Conservation (phyloP, 2,329 filamentous ascomycete species). For the Emmonsiellopsis sp. region DNA sequence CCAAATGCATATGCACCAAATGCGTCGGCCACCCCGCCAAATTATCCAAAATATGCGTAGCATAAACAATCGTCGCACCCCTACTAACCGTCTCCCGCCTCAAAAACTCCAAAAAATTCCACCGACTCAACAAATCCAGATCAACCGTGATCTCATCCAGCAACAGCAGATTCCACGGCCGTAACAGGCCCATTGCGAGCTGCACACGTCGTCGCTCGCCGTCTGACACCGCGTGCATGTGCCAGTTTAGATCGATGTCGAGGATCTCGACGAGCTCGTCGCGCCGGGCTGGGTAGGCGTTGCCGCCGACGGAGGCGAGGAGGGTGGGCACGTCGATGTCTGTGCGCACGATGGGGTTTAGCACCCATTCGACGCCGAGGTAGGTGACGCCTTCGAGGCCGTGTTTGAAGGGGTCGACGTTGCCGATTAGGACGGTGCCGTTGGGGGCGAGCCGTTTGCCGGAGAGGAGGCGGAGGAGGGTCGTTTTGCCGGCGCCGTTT, state of each 20-base stretch:
- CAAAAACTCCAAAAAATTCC: slow-evolving; percentile 77
- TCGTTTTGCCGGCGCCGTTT: slow-evolving; percentile 96
- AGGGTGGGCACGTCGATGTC: slow-evolving; percentile 89
- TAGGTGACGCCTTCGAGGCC: slow-evolving; percentile 91
- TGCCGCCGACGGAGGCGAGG: slow-evolving; percentile 73
- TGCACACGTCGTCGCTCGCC: slow-evolving; percentile 88
- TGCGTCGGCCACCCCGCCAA: slow-evolving; percentile 91
- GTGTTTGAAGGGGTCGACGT: slow-evolving; percentile 84
- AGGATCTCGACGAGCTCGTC: slow-evolving; percentile 82
- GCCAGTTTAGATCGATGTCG: slow-evolving; percentile 85
- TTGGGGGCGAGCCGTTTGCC: slow-evolving; percentile 86
- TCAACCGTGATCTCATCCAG: slow-evolving; percentile 97
- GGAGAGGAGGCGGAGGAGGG: slow-evolving; percentile 83
- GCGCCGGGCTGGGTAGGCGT: slow-evolving; percentile 68
- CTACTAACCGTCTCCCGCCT: slow-evolving; percentile 75
- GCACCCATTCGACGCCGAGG: slow-evolving; percentile 93
- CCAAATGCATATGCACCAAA: slow-evolving; percentile 89
- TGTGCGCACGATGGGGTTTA: slow-evolving; percentile 90
- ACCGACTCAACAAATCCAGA: slow-evolving; percentile 74
- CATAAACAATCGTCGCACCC: slow-evolving; percentile 88
- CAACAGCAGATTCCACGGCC: slow-evolving; percentile 84
- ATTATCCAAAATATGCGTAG: slow-evolving; percentile 95
- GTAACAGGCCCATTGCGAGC: slow-evolving; percentile 85
- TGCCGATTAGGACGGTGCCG: slow-evolving; percentile 64
- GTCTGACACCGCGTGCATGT: slow-evolving; percentile 91